Evolutionary conservation across 139 green algal genomes (phyloP).

Genomic region (Protoeuglena noctilucae): DNA sequence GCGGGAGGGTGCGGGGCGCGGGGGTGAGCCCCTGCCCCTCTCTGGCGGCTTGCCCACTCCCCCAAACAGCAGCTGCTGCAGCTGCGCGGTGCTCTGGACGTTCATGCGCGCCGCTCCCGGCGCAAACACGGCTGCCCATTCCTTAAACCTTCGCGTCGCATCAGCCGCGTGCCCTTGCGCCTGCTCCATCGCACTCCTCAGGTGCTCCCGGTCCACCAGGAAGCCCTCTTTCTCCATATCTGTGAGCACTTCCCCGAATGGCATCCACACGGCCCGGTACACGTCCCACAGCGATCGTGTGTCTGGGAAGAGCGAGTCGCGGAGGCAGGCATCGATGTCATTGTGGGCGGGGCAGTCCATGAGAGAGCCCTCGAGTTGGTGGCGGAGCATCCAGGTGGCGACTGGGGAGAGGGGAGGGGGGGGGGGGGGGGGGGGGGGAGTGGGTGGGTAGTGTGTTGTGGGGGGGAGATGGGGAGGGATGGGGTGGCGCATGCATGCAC

Average conservation of each 20-base stretch:
- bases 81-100: slow-evolving; percentile 29
- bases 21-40: slow-evolving; percentile 23
- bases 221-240: slow-evolving; percentile 77
- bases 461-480: background rate
- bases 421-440: too few relatives aligned
- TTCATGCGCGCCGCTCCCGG: slow-evolving; percentile 62
- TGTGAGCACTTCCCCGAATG: slow-evolving; percentile 82
- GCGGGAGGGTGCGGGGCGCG: slow-evolving; percentile 25
- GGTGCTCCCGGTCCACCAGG: slow-evolving; percentile 37
- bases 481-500: too few relatives aligned
- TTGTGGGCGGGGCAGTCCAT: background rate
- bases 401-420: background rate
- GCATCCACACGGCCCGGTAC: slow-evolving; percentile 56
- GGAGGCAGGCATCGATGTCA: too few relatives aligned
- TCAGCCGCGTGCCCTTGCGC: slow-evolving; percentile 34
- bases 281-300: slow-evolving; percentile 47
- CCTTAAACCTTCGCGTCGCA: slow-evolving; percentile 40
- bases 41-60: too few relatives aligned
- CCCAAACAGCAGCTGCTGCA: slow-evolving; percentile 55
- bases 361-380: background rate
- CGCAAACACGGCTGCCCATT: slow-evolving; percentile 43
- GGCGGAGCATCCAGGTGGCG: too few relatives aligned
- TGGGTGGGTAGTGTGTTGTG: background rate
- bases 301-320: background rate
- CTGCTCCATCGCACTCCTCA: slow-evolving; percentile 24